Percentiles rank a stretch among this genome's conserved stretches.
phyloP scores from a whole-genome alignment of 345 rosid species.

The Gossypium turneri region DNA sequence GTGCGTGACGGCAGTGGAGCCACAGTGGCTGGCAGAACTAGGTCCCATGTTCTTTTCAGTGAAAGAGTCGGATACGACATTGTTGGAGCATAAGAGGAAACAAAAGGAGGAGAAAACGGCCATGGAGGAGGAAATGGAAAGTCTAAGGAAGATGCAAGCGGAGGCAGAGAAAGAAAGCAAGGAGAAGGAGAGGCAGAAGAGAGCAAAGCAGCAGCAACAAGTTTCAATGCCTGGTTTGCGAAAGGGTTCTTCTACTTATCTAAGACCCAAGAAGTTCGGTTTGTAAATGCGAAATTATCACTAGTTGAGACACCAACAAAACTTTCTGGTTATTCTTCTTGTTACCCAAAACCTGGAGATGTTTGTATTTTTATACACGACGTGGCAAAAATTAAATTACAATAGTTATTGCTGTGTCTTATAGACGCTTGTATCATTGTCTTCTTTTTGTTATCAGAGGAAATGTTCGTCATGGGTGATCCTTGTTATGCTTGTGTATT shows the following conservation, averaged over 20 bases:
- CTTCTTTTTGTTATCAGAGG: too few species aligned
- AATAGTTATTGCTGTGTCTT: background rate
- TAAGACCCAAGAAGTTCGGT: conserved; percentile 81
- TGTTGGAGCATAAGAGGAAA: conserved; percentile 87
- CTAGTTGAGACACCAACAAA: background rate
- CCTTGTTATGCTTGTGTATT: too few species aligned
- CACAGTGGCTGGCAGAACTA: conserved; percentile 89
- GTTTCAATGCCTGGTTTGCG: conserved; percentile 65
- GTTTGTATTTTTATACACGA: background rate
- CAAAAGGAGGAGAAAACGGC: conserved; percentile 88
- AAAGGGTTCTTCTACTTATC: conserved; percentile 58
- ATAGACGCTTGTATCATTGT: background rate
- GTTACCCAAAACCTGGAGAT: background rate
- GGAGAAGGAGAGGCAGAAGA: conserved; percentile 53
- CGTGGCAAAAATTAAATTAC: background rate
- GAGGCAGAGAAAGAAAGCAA: conserved; percentile 49
- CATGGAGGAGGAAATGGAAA: conserved; percentile 97
- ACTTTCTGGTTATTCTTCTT: too few species aligned
- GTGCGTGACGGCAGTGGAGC: conserved; percentile 90
- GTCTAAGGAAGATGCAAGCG: conserved; percentile 69
- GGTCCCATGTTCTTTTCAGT: conserved; percentile 98
- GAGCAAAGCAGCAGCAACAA: conserved; percentile 70
- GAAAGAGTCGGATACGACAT: conserved; percentile 81
- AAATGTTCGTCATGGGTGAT: too few species aligned
- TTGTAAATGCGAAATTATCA: conserved; percentile 27